Percentiles rank a stretch among this genome's conserved stretches.
Evolutionary conservation across 345 rosid species (phyloP).

Genomic region (Populus tremula): DNA sequence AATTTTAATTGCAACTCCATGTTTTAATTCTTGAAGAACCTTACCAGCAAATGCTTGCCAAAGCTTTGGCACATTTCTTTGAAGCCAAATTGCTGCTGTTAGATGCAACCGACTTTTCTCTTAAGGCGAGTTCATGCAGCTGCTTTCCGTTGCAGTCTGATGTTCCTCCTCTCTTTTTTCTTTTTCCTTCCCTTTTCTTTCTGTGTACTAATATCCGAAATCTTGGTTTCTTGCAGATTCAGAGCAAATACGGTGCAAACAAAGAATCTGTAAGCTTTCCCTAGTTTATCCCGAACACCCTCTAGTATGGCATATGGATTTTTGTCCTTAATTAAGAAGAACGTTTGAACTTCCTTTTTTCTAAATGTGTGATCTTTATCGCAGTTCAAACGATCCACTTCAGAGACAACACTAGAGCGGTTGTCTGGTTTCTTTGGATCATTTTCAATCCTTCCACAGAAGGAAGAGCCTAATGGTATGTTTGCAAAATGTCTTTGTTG

Average conservation of each 20-base stretch:
- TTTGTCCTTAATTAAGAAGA: background rate
- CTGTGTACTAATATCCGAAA: background rate
- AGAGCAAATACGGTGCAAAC: slow-evolving; percentile 71
- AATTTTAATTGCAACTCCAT: slow-evolving; percentile 8
- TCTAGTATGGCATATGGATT: background rate
- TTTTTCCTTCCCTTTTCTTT: background rate
- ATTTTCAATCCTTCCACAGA: slow-evolving; percentile 54
- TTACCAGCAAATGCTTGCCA: slow-evolving; percentile 97
- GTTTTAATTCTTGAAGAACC: slow-evolving; percentile 49
- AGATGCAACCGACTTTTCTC: slow-evolving; percentile 79
- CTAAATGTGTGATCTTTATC: background rate
- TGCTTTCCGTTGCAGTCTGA: background rate
- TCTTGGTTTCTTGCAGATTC: slow-evolving; percentile 51
- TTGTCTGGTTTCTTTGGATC: slow-evolving; percentile 70
- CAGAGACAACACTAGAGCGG: slow-evolving; percentile 79
- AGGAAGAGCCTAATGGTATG: slow-evolving; percentile 60
- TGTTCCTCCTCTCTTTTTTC: background rate
- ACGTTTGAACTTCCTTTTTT: background rate
- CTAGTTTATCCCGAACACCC: background rate
- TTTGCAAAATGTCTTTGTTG: no score
- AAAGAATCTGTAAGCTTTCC: slow-evolving; percentile 55
- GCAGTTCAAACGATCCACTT: slow-evolving; percentile 70
- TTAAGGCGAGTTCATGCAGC: slow-evolving; percentile 47
- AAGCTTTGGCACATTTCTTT: slow-evolving; percentile 89
- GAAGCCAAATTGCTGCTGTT: slow-evolving; percentile 85